Percentiles rank a stretch among this genome's conserved stretches.
These are phyloP conservation scores for Stephania yunnanensis DNA, from an alignment of 164 flowering plant species.

Conservation along the genomic window DNA sequence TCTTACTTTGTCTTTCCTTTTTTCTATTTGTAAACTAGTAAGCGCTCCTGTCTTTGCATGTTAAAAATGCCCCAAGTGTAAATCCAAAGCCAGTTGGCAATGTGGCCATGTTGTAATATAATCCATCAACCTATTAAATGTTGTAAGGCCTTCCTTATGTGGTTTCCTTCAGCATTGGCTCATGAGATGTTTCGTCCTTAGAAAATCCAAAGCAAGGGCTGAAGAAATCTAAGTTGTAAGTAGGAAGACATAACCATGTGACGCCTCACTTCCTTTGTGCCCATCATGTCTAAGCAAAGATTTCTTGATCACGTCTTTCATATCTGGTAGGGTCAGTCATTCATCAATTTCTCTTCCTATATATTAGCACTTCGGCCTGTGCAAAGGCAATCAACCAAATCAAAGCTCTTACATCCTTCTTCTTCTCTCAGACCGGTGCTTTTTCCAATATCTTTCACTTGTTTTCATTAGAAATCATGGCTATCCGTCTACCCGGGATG, in stretches of 20 bases:
- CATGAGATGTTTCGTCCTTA: not conserved
- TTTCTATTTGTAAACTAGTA: too few species aligned
- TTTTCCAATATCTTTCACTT: not conserved
- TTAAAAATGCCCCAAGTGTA: not conserved
- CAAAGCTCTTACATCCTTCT: not conserved
- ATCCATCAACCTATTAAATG: not conserved
- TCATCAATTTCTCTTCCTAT: not conserved
- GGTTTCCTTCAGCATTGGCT: not conserved
- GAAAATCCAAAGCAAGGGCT: not conserved
- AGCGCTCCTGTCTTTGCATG: not conserved
- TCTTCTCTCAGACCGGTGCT: too few species aligned
- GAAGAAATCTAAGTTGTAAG: not conserved
- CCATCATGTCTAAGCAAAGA: not conserved
- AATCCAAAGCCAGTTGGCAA: not conserved
- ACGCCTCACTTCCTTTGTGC: not conserved
- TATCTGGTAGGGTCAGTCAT: not conserved
- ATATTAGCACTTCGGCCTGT: not conserved
- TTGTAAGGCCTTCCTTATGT: not conserved
- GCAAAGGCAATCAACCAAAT: not conserved
- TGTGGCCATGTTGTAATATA: not conserved
- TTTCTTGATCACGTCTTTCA: not conserved
- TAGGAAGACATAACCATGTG: not conserved
- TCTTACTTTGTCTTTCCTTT: too few species aligned
- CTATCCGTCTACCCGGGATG: not conserved
- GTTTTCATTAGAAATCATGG: not conserved